These are phyloP conservation scores for Phoma sp. DNA, from an alignment of 2,329 filamentous ascomycete genomes.

Conservation along the genomic window DNA sequence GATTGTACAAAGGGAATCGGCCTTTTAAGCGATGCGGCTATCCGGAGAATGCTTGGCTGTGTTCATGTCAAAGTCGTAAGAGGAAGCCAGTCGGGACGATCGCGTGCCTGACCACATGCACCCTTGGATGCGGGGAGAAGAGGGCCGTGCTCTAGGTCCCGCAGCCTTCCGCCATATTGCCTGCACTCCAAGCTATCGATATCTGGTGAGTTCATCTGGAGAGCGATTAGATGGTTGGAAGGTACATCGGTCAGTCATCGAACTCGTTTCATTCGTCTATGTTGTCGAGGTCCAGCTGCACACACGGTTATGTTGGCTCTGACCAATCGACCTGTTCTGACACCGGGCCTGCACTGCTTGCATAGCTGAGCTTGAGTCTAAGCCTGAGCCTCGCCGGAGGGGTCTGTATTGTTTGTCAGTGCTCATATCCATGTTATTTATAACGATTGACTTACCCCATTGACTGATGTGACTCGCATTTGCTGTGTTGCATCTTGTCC, in stretches of 20 bases:
- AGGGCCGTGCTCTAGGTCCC: conserved; percentile 1
- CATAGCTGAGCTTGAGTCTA: conserved; percentile 83
- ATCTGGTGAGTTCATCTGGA: conserved; percentile 1
- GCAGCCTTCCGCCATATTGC: conserved; percentile 6
- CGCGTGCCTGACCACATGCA: conserved; percentile 14
- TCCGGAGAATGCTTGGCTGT: conserved; percentile 16
- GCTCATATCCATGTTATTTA: not conserved
- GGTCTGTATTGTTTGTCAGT: conserved; percentile 61
- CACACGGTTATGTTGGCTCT: conserved; percentile 64
- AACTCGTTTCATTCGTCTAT: conserved; percentile 14
- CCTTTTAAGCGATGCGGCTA: not conserved
- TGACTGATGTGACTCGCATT: conserved; percentile 85
- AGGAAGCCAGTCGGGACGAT: not conserved
- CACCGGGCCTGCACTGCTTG: conserved; percentile 71
- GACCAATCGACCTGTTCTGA: conserved; percentile 98
- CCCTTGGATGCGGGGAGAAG: conserved; percentile 4
- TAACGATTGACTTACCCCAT: conserved; percentile 73
- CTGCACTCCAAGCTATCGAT: not conserved
- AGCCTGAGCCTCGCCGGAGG: conserved; percentile 74
- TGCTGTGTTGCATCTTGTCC: conserved; percentile 86
- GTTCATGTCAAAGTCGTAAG: not conserved
- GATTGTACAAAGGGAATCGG: not conserved
- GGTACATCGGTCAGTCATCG: not conserved
- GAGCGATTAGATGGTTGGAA: not conserved
- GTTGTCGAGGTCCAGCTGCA: not conserved